These are phyloP conservation scores for Blastobotrys illinoisensis DNA, from an alignment of 1,139 yeast species.

Conservation along the genomic window DNA sequence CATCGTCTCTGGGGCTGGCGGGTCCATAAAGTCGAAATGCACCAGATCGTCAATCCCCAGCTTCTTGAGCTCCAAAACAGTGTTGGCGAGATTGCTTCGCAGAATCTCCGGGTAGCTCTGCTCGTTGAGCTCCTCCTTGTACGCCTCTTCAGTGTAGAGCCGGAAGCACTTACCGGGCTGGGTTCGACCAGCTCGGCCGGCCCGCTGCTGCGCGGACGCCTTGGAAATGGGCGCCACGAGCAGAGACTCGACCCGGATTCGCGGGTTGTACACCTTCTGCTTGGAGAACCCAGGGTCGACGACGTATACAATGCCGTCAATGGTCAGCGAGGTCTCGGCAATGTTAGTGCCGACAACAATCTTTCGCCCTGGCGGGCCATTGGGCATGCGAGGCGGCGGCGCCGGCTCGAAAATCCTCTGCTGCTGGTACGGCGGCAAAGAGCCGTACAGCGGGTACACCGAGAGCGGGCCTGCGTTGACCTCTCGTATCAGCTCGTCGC, in stretches of 20 bases:
- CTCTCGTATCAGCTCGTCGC: constrained; percentile 81
- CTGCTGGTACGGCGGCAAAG: constrained; percentile 92
- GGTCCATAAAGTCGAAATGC: constrained; percentile 98
- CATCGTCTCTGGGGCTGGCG: constrained; percentile 99
- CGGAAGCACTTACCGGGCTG: constrained; percentile 98
- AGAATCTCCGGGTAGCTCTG: constrained; percentile 95
- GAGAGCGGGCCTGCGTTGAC: constrained; percentile 82
- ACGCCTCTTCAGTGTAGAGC: constrained; percentile 93
- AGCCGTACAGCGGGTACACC: constrained; percentile 92
- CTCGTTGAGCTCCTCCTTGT: constrained; percentile 85
- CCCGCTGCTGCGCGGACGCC: constrained; percentile 97
- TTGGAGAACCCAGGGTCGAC: constrained; percentile 93
- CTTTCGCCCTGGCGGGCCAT: constrained; percentile 91
- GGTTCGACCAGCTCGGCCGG: constrained; percentile 99
- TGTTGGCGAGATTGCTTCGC: constrained; percentile 83
- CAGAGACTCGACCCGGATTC: constrained; percentile 90
- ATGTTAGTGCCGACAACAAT: constrained; percentile 92
- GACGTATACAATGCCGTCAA: constrained; percentile 84
- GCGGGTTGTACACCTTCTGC: constrained; percentile 82
- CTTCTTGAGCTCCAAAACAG: constrained; percentile 88
- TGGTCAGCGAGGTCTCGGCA: constrained; percentile 95
- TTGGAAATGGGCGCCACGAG: constrained; percentile 94
- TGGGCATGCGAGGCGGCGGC: constrained; percentile 54
- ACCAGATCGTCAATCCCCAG: constrained; percentile 93
- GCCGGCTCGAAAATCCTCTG: constrained; percentile 92